Evolutionary conservation across 2,329 filamentous ascomycete species (phyloP).

Genomic region (Diaporthe australafricana): DNA sequence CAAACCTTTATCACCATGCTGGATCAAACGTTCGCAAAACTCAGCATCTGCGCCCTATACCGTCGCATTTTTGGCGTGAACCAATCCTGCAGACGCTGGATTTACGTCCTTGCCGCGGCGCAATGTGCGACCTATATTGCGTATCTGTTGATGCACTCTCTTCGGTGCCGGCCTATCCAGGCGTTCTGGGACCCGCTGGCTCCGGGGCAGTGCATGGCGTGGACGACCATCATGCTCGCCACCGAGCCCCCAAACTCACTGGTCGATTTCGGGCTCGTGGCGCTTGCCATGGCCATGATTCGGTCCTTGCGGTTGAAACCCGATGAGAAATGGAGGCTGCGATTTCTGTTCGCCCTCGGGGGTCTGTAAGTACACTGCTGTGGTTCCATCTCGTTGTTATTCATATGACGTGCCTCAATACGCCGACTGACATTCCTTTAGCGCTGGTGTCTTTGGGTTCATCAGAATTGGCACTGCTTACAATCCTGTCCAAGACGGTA

Average conservation of each 20-base stretch:
- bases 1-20: background rate
- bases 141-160: background rate
- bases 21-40: slow-evolving; percentile 1
- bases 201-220: background rate
- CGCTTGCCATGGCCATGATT: background rate
- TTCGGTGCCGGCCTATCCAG: background rate
- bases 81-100: background rate
- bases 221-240: background rate
- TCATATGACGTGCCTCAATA: too few species aligned
- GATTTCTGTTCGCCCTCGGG: background rate
- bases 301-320: background rate
- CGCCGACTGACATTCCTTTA: background rate
- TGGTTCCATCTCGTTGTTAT: too few species aligned
- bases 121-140: background rate
- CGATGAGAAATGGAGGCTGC: background rate
- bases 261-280: background rate
- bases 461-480: slow-evolving; percentile 4
- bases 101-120: background rate
- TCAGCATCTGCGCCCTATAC: slow-evolving; percentile 3
- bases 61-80: background rate
- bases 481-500: background rate
- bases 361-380: background rate
- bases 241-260: background rate
- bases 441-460: background rate
- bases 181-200: background rate